These are phyloP conservation scores for Aaosphaeria pasadenensis DNA, from an alignment of 2,329 filamentous ascomycete genomes.

Conservation along the genomic window DNA sequence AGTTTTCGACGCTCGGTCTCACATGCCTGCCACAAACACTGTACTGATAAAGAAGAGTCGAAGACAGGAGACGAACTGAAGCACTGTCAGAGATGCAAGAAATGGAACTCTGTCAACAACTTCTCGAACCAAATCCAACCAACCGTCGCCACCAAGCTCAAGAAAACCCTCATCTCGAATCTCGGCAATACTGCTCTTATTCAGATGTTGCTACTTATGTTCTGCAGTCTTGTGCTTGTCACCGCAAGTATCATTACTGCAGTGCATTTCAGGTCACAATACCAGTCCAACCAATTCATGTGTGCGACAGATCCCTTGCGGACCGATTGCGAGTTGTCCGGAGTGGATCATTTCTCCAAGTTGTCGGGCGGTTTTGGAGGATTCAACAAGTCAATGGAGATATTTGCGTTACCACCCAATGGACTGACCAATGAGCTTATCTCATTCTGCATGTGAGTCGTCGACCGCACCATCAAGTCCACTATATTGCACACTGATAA, in stretches of 20 bases:
- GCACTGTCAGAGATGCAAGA: conserved; percentile 31
- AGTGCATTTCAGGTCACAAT: conserved; percentile 6
- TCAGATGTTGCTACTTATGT: conserved; percentile 24
- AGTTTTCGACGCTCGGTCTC: conserved; percentile 16
- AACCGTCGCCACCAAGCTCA: conserved; percentile 28
- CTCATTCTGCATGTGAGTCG: conserved; percentile 20
- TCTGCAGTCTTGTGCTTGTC: conserved; percentile 18
- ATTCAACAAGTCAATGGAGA: conserved; percentile 16
- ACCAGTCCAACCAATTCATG: conserved; percentile 2
- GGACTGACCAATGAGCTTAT: conserved; percentile 18
- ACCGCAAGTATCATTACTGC: conserved; percentile 16
- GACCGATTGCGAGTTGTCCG: conserved; percentile 5
- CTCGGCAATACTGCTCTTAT: conserved; percentile 28
- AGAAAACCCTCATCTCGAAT: conserved; percentile 26
- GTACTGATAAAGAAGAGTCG: conserved; percentile 15
- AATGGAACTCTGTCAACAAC: conserved; percentile 19
- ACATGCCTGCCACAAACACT: conserved; percentile 32
- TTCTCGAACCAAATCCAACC: conserved; percentile 20
- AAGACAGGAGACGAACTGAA: conserved; percentile 28
- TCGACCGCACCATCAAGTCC: neutral
- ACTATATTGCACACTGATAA: conserved; percentile 1
- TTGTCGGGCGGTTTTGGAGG: conserved; percentile 22
- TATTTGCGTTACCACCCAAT: conserved; percentile 14
- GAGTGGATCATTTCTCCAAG: conserved; percentile 4
- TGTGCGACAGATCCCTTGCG: conserved; percentile 5